A percentile compares a stretch with the other conserved stretches of the same genome.
These are phyloP conservation scores for Fraxinus baroniana DNA, from an alignment of 305 asterid species.

Conservation along the genomic window DNA sequence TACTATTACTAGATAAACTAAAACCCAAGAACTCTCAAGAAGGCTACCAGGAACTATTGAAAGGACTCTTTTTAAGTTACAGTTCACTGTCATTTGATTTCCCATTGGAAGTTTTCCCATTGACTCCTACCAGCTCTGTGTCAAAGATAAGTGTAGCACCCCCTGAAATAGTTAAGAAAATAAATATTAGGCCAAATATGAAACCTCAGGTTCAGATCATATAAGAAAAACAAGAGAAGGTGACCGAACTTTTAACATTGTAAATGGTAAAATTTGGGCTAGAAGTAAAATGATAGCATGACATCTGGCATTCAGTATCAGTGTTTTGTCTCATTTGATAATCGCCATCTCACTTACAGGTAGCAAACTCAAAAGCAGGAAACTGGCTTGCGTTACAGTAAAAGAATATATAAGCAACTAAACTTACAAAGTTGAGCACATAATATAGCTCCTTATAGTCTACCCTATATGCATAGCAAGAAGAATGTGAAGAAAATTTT, in stretches of 20 bases:
- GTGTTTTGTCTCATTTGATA: not conserved
- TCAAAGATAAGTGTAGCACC: slow-evolving; percentile 93
- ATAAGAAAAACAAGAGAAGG: not conserved
- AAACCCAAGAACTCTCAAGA: not conserved
- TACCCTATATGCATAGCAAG: not conserved
- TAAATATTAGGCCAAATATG: not conserved
- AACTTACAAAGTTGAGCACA: not conserved
- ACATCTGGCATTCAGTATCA: not conserved
- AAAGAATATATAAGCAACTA: not conserved
- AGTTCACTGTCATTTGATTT: slow-evolving; percentile 52
- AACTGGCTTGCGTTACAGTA: not conserved
- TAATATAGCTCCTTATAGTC: not conserved
- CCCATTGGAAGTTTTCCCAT: slow-evolving; percentile 60
- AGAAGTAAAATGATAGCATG: not conserved
- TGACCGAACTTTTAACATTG: not conserved
- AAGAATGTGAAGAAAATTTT: not conserved
- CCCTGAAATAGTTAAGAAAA: slow-evolving; percentile 43
- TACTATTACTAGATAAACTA: slow-evolving; percentile 13
- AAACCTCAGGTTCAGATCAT: not conserved
- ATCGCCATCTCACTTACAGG: not conserved
- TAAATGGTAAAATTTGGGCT: not conserved
- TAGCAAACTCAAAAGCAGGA: not conserved
- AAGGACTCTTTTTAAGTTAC: slow-evolving; percentile 20
- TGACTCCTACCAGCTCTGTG: slow-evolving; percentile 86
- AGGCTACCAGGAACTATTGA: not conserved